These are phyloP conservation scores for Neofusicoccum cordaticola DNA, from an alignment of 2,329 filamentous ascomycete species.

Conservation along the genomic window DNA sequence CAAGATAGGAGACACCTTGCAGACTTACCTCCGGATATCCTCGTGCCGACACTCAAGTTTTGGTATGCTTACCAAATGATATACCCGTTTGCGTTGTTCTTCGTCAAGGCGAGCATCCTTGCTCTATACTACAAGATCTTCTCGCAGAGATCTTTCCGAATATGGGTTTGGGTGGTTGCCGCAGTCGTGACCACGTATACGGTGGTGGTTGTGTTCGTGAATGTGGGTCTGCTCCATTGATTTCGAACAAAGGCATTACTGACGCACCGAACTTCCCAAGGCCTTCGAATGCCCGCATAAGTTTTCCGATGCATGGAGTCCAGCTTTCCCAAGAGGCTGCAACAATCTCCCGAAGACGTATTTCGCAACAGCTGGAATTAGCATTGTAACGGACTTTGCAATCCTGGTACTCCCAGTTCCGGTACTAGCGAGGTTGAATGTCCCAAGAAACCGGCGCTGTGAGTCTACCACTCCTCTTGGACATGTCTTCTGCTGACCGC, in stretches of 20 bases:
- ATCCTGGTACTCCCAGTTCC: slow-evolving; percentile 24
- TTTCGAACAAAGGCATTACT: not conserved
- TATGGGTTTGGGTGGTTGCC: slow-evolving; percentile 14
- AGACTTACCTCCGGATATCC: slow-evolving; percentile 20
- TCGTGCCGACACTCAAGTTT: slow-evolving; percentile 24
- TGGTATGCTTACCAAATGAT: slow-evolving; percentile 28
- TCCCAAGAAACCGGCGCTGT: slow-evolving; percentile 21
- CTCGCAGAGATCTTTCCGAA: slow-evolving; percentile 20
- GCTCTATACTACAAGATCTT: slow-evolving; percentile 26
- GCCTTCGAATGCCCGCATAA: slow-evolving; percentile 23
- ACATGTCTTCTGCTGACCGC: not conserved
- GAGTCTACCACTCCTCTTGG: not conserved
- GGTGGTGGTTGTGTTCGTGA: slow-evolving; percentile 21
- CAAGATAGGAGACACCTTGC: slow-evolving; percentile 18
- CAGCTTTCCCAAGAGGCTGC: slow-evolving; percentile 24
- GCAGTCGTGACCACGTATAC: slow-evolving; percentile 20
- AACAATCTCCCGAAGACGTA: slow-evolving; percentile 24
- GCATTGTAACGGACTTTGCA: slow-evolving; percentile 23
- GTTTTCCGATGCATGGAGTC: slow-evolving; percentile 22
- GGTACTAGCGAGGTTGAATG: slow-evolving; percentile 22
- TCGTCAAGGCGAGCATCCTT: slow-evolving; percentile 26
- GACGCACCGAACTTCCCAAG: slow-evolving; percentile 1
- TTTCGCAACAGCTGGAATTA: slow-evolving; percentile 23
- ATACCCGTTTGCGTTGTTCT: slow-evolving; percentile 25
- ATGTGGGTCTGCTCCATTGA: slow-evolving; percentile 9